Evolutionary conservation across 768 basidiomycete genomes (phyloP).

Genomic region (Boletus vinaceobasis): DNA sequence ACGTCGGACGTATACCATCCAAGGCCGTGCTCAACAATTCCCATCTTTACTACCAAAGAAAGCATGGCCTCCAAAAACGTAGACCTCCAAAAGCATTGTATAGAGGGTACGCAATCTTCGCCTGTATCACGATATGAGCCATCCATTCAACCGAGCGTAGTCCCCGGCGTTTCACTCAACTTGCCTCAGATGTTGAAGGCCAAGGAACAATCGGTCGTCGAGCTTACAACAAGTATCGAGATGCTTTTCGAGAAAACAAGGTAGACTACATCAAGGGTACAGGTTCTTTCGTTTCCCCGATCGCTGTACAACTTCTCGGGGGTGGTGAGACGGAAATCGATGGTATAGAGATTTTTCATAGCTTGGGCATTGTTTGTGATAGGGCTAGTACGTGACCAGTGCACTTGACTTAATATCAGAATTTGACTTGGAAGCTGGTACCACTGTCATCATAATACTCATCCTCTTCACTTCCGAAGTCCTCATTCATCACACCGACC

Average conservation of each 20-base stretch:
- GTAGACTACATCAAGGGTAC: constrained; percentile 97
- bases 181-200: constrained; percentile 89
- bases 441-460: no score
- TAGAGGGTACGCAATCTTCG: constrained; percentile 67
- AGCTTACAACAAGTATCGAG: constrained; percentile 91
- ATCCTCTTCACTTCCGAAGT: no score
- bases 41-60: constrained; percentile 91
- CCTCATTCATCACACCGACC: no score
- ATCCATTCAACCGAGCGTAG: constrained; percentile 36
- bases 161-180: constrained; percentile 76
- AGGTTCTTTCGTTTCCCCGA: constrained; percentile 79
- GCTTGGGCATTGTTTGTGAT: no score
- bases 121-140: background rate
- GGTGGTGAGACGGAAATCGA: constrained; percentile 85
- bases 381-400: no score
- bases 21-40: constrained; percentile 99
- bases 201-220: constrained; percentile 79
- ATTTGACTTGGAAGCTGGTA: no score
- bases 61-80: no score
- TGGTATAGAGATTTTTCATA: no score
- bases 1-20: constrained; percentile 98
- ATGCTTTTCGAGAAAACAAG: constrained; percentile 93
- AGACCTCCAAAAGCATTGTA: constrained; percentile 82
- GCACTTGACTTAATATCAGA: no score
- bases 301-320: constrained; percentile 77